Base-by-base conservation (phyloP, 257 asterid genomes). In the Salvia hispanica region DNA sequence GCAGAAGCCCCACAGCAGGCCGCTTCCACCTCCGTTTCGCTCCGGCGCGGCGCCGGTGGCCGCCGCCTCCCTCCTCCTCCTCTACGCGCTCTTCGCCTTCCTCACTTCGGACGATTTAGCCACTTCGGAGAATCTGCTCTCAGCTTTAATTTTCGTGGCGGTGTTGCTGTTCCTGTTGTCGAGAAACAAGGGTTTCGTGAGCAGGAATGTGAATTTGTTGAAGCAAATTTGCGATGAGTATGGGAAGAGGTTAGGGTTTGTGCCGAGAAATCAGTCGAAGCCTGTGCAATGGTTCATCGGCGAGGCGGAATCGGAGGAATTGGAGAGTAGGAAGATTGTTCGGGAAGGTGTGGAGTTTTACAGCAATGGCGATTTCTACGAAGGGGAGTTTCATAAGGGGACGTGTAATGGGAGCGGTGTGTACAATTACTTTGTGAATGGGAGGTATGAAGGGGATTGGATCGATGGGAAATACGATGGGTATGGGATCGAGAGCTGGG, bases 371-470 rank as follows among this genome's bases (percentile, higher is more conserved):
- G 96, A 92, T 62, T 76, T 85, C 43, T 92, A 92, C 71, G 98
- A 92, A 71, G 98, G 98, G 5, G 98, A 92, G 67, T 89, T 89
- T 75, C 92, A 92, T 58, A 81, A 89, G 40, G 98, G 98, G 50
- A 81, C 73, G 73, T 89, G 95, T 69, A 92, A 83, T 60, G 98
- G 98, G 8, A 89, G 98, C 81, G 98, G 98, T 25, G 96, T 92
- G 16, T 87, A 87, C 13, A 84, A 80, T 62, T 92, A 82, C 77
- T 77, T 80, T 67, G 91, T 77, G 59, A 87, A 82, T 60, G 96
- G 96, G 15, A 83, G 95, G 75, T 92, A 92, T 48, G 98, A 92
- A 44, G 98, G 98, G 47, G 96, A 92, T 31, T 92, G 98, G 98
- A 66, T 92, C 44, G 95, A 92, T 76, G 96, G 95, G 44, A 83